Percentiles rank a stretch among this genome's conserved stretches.
Conservation (phyloP, 2,329 filamentous ascomycete genomes). For the Clonostachys chloroleuca region DNA sequence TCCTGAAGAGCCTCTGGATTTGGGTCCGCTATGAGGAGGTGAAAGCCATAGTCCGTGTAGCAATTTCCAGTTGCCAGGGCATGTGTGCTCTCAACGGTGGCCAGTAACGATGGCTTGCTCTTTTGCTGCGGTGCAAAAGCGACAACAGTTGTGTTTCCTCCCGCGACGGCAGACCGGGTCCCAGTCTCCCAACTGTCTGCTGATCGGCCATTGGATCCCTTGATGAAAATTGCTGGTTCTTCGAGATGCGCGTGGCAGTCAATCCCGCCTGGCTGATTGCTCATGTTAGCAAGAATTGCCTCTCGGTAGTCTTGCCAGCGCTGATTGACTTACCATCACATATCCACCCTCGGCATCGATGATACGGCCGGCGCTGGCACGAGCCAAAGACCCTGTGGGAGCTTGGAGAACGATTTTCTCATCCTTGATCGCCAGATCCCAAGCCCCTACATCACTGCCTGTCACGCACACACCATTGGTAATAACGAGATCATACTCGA, state of each 20-base stretch:
- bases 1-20: slow-evolving; percentile 31
- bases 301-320: not conserved
- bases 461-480: slow-evolving; percentile 37
- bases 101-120: slow-evolving; percentile 34
- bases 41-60: slow-evolving; percentile 54
- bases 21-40: slow-evolving; percentile 44
- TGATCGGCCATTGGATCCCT: slow-evolving; percentile 11
- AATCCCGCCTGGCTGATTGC: slow-evolving; percentile 25
- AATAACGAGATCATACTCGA: slow-evolving; percentile 26
- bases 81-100: slow-evolving; percentile 42
- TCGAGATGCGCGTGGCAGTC: slow-evolving; percentile 34
- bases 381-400: slow-evolving; percentile 23
- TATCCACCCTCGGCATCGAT: slow-evolving; percentile 6
- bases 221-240: slow-evolving; percentile 26
- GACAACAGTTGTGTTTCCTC: slow-evolving; percentile 54
- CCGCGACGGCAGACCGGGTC: slow-evolving; percentile 49
- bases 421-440: slow-evolving; percentile 34
- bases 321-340: slow-evolving; percentile 2
- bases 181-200: slow-evolving; percentile 33
- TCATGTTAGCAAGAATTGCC: not conserved
- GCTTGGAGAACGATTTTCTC: slow-evolving; percentile 34
- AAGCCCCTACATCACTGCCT: slow-evolving; percentile 30
- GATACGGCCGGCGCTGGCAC: not conserved
- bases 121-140: slow-evolving; percentile 51
- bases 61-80: slow-evolving; percentile 32